Percentiles rank a stretch among this genome's conserved stretches.
Evolutionary conservation across 2,329 filamentous ascomycete species (phyloP).

Genomic region (Trichoderma gracile): DNA sequence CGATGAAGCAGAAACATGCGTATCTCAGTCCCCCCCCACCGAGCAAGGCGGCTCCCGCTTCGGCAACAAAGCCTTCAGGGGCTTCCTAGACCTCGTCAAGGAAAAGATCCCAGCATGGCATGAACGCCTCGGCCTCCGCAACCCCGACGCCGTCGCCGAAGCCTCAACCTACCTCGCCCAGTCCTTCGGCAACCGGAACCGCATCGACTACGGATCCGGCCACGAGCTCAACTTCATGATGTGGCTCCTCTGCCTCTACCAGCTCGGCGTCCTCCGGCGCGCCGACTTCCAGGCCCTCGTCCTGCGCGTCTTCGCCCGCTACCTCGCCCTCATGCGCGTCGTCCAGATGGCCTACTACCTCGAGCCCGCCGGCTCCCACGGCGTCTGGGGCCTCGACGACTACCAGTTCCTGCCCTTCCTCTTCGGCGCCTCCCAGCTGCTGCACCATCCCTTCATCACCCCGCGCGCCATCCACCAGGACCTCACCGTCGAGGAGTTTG

Average conservation of each 20-base stretch:
- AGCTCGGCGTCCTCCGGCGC: slow-evolving; percentile 64
- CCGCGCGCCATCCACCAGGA: slow-evolving; percentile 83
- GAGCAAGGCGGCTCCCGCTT: slow-evolving; percentile 89
- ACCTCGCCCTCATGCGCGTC: slow-evolving; percentile 81
- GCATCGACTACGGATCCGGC: slow-evolving; percentile 95
- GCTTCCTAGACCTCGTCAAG: slow-evolving; percentile 71
- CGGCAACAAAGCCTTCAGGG: slow-evolving; percentile 88
- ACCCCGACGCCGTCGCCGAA: slow-evolving; percentile 63
- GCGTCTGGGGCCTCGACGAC: slow-evolving; percentile 96
- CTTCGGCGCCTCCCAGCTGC: slow-evolving; percentile 86
- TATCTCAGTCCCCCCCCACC: slow-evolving; percentile 72
- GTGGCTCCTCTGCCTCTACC: slow-evolving; percentile 93
- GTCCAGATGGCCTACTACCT: slow-evolving; percentile 94
- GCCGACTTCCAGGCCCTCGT: slow-evolving; percentile 73
- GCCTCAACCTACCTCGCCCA: slow-evolving; percentile 77
- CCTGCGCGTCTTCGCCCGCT: slow-evolving; percentile 76
- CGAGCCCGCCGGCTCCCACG: slow-evolving; percentile 93
- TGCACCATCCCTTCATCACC: slow-evolving; percentile 79
- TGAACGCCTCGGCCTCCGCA: slow-evolving; percentile 54
- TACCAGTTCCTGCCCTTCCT: slow-evolving; percentile 97
- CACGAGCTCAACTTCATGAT: slow-evolving; percentile 97
- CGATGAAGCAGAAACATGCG: slow-evolving; percentile 64
- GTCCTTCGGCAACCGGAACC: slow-evolving; percentile 79
- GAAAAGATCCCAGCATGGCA: slow-evolving; percentile 64
- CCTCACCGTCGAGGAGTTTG: slow-evolving; percentile 83